Evolutionary conservation across 495 filamentous ascomycete species (phyloP).

Genomic region (Daldinia bambusicola): DNA sequence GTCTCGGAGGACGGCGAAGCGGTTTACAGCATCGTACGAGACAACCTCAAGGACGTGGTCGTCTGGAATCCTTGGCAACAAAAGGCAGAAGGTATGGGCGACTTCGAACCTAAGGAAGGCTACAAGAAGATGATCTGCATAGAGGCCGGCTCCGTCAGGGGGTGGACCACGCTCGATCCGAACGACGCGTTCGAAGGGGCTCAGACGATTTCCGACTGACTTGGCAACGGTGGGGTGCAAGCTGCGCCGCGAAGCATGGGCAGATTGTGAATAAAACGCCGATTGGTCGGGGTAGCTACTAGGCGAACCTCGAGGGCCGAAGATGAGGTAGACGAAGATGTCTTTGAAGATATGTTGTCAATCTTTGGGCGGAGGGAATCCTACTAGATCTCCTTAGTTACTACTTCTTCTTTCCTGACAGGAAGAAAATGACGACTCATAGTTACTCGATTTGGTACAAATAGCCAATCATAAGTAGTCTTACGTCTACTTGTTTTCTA

Average conservation of each 20-base stretch:
- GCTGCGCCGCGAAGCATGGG: constrained; percentile 3
- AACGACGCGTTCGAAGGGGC: constrained; percentile 92
- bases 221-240: constrained; percentile 8
- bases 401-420: constrained; percentile 14
- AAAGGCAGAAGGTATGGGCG: constrained; percentile 80
- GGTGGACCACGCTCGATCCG: constrained; percentile 83
- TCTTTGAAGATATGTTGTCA: constrained; percentile 20
- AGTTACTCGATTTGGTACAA: constrained; percentile 16
- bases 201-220: constrained; percentile 69
- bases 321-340: constrained; percentile 4
- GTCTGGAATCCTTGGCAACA: constrained; percentile 98
- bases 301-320: neutral
- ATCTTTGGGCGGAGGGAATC: constrained; percentile 8
- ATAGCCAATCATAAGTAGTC: constrained; percentile 23
- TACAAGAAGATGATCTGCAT: constrained; percentile 94
- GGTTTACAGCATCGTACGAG: constrained; percentile 76
- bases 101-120: constrained; percentile 89
- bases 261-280: constrained; percentile 28
- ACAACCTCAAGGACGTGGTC: constrained; percentile 85
- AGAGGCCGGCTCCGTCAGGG: constrained; percentile 84
- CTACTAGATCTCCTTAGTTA: constrained; percentile 29
- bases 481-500: neutral
- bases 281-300: constrained; percentile 2
- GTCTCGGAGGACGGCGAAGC: constrained; percentile 70
- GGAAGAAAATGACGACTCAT: constrained; percentile 9